Evolutionary conservation across 2,329 filamentous ascomycete species (phyloP).

Genomic region (Fusarium hainanense): DNA sequence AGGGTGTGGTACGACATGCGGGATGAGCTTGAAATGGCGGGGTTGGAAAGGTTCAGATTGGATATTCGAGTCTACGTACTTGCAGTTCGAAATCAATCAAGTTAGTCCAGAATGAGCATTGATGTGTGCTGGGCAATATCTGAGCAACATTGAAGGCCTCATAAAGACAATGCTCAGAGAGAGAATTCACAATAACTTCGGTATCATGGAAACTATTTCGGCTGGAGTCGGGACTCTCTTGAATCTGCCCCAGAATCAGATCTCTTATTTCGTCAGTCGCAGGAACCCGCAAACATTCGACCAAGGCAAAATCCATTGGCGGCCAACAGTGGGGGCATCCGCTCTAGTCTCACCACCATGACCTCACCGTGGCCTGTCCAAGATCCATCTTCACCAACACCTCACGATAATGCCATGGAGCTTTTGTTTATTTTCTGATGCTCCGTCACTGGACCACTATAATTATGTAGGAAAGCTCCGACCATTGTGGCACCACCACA

Average conservation of each 20-base stretch:
- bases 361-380: slow-evolving; percentile 39
- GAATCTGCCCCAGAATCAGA: slow-evolving; percentile 14
- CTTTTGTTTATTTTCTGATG: neutral
- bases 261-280: slow-evolving; percentile 1
- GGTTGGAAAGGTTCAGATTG: slow-evolving; percentile 32
- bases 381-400: slow-evolving; percentile 1
- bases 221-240: slow-evolving; percentile 28
- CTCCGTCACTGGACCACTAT: neutral
- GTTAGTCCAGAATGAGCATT: slow-evolving; percentile 9
- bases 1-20: slow-evolving; percentile 33
- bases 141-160: slow-evolving; percentile 8
- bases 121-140: slow-evolving; percentile 1
- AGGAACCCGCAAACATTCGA: slow-evolving; percentile 33
- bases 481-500: slow-evolving; percentile 28
- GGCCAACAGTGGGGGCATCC: slow-evolving; percentile 29
- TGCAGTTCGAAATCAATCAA: neutral
- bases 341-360: slow-evolving; percentile 41
- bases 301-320: slow-evolving; percentile 19
- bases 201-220: slow-evolving; percentile 27
- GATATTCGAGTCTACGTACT: neutral
- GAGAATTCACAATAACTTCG: neutral
- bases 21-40: slow-evolving; percentile 37
- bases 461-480: slow-evolving; percentile 8
- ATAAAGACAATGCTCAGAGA: neutral
- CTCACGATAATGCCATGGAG: neutral